phyloP scores from a whole-genome alignment of 139 green algal species.

The Picochlorum sp. region DNA sequence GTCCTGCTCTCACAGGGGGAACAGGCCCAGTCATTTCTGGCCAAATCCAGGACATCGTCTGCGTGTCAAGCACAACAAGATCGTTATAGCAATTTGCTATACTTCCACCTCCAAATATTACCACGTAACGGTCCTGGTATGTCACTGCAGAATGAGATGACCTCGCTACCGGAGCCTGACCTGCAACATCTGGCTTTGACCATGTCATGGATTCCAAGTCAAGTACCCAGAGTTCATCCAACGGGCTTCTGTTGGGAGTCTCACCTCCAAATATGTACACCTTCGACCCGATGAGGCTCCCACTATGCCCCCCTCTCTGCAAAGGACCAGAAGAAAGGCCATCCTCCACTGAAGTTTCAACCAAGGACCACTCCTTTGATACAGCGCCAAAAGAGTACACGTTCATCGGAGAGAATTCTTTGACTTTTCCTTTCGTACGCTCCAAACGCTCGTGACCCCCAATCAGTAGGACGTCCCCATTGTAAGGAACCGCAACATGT shows the following conservation, averaged over 20 bases:
- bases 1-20: constrained; percentile 62
- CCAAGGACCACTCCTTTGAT: constrained; percentile 37
- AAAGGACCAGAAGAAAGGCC: constrained; percentile 29
- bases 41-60: constrained; percentile 51
- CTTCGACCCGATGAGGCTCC: constrained; percentile 46
- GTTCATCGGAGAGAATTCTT: constrained; percentile 38
- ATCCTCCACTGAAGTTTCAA: constrained; percentile 4
- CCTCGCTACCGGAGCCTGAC: constrained; percentile 42
- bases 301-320: constrained; percentile 65
- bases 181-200: constrained; percentile 14
- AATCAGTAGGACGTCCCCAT: constrained; percentile 55
- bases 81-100: constrained; percentile 82
- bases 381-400: constrained; percentile 58
- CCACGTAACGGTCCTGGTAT: constrained; percentile 42
- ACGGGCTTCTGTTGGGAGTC: constrained; percentile 50
- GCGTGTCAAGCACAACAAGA: constrained; percentile 71
- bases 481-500: constrained; percentile 42
- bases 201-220: constrained; percentile 57
- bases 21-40: constrained; percentile 28
- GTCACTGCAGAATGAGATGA: constrained; percentile 56
- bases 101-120: constrained; percentile 72
- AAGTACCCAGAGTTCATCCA: constrained; percentile 57
- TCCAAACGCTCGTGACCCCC: constrained; percentile 73
- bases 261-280: constrained; percentile 81
- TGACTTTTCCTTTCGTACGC: constrained; percentile 36